These are phyloP conservation scores for Naganishia randhawae DNA, from an alignment of 768 basidiomycete species.

Conservation along the genomic window DNA sequence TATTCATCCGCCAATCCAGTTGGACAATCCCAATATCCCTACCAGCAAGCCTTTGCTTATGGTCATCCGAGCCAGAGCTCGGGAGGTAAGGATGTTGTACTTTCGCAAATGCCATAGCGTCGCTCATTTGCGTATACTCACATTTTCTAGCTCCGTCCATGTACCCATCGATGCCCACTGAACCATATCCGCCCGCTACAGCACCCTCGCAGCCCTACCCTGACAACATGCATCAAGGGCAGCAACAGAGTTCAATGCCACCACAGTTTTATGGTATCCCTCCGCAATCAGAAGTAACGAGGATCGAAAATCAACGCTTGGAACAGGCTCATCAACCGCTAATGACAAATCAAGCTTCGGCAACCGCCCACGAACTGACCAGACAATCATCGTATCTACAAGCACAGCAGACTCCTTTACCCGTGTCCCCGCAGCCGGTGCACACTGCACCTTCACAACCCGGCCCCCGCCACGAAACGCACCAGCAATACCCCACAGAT, in stretches of 20 bases:
- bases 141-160: slow-evolving; percentile 30
- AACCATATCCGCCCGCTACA: slow-evolving; percentile 27
- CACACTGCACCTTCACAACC: slow-evolving; percentile 28
- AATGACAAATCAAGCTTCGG: slow-evolving; percentile 29
- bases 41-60: slow-evolving; percentile 31
- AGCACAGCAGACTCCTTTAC: slow-evolving; percentile 26
- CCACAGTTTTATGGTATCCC: slow-evolving; percentile 23
- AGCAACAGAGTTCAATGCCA: slow-evolving; percentile 30
- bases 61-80: slow-evolving; percentile 23
- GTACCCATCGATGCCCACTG: slow-evolving; percentile 40
- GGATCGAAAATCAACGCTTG: neutral
- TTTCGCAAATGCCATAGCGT: slow-evolving; percentile 28
- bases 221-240: slow-evolving; percentile 41
- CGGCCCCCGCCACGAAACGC: neutral
- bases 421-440: slow-evolving; percentile 21
- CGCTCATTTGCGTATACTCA: neutral
- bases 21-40: slow-evolving; percentile 38
- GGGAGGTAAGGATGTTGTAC: slow-evolving; percentile 23
- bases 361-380: slow-evolving; percentile 22
- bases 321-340: slow-evolving; percentile 26
- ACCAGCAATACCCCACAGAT: neutral
- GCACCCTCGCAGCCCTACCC: slow-evolving; percentile 27
- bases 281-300: slow-evolving; percentile 4
- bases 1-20: slow-evolving; percentile 12
- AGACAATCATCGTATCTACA: slow-evolving; percentile 27